phyloP scores from a whole-genome alignment of 164 flowering plant species.

The Sedum album region DNA sequence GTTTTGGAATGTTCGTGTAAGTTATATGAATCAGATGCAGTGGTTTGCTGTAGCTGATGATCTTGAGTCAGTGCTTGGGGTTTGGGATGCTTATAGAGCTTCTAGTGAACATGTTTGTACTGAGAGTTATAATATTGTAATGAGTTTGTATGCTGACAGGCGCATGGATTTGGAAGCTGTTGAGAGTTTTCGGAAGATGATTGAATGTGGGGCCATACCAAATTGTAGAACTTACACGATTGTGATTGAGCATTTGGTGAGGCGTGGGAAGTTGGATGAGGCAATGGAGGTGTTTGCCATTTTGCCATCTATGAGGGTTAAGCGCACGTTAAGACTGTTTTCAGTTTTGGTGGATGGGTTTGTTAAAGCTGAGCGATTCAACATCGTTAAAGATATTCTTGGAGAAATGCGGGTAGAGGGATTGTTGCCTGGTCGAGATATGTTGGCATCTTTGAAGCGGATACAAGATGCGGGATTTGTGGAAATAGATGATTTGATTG shows the following conservation, averaged over 20 bases:
- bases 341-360: constrained; percentile 47
- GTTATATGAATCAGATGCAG: constrained; percentile 59
- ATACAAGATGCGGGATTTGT: constrained; percentile 50
- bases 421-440: constrained; percentile 50
- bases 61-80: constrained; percentile 34
- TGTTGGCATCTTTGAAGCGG: constrained; percentile 36
- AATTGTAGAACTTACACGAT: constrained; percentile 75
- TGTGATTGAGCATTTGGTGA: constrained; percentile 60
- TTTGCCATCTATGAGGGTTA: constrained; percentile 72
- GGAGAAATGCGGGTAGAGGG: constrained; percentile 69
- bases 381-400: constrained; percentile 42
- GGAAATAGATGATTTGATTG: constrained; percentile 39
- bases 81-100: constrained; percentile 46
- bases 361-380: constrained; percentile 25
- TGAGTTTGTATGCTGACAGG: constrained; percentile 39
- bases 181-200: constrained; percentile 34
- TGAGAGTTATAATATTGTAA: constrained; percentile 69
- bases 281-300: constrained; percentile 53
- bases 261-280: constrained; percentile 36
- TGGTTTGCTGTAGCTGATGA: constrained; percentile 59
- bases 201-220: constrained; percentile 63
- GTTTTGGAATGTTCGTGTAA: constrained; percentile 35
- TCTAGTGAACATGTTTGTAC: constrained; percentile 35
- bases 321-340: constrained; percentile 57
- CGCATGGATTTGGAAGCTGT: constrained; percentile 53